These are phyloP conservation scores for Rosa chinensis DNA, from an alignment of 306 rosid genomes.

Conservation along the genomic window DNA sequence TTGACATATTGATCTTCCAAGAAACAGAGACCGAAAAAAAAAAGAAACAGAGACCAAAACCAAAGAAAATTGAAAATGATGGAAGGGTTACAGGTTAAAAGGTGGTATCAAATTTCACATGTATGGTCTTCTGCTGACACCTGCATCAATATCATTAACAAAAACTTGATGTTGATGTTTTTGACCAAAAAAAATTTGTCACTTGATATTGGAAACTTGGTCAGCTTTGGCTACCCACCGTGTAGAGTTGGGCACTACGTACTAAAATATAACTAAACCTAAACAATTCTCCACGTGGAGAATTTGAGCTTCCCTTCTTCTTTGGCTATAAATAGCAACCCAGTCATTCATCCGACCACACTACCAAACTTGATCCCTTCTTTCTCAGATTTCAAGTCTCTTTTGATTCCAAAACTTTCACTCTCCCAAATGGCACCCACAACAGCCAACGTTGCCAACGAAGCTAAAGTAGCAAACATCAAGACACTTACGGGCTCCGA, in stretches of 20 bases:
- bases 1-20: not conserved
- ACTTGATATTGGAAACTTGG: not conserved
- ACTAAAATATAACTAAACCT: not conserved
- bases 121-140: not conserved
- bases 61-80: not conserved
- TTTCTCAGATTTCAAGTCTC: not conserved
- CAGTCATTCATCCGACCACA: not conserved
- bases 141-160: too few species aligned
- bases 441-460: not conserved
- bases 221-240: not conserved
- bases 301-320: not conserved
- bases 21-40: not conserved
- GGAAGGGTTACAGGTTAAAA: not conserved
- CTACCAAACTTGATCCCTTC: not conserved
- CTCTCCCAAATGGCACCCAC: not conserved
- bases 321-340: not conserved
- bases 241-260: not conserved
- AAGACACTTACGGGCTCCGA: conserved; percentile 36
- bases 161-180: too few species aligned
- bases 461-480: conserved; percentile 32
- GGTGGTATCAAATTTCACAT: not conserved
- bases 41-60: not conserved
- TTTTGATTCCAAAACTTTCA: not conserved
- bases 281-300: not conserved
- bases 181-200: too few species aligned